A percentile compares a stretch with the other conserved stretches of the same genome.
Conservation (phyloP, 805 yeast species). For the Wickerhamiella vanderwaltii region DNA sequence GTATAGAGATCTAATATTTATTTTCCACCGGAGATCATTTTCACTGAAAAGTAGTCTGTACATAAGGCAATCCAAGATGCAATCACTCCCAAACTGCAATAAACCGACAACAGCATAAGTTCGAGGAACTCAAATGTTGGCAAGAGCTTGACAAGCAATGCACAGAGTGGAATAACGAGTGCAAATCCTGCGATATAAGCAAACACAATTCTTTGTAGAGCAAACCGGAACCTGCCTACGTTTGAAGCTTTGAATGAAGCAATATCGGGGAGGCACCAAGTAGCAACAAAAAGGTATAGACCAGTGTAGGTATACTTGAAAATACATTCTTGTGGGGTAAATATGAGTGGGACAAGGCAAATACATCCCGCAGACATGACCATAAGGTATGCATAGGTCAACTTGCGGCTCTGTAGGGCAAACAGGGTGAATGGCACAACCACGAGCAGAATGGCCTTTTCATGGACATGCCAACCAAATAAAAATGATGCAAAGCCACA, state of each 20-base stretch:
- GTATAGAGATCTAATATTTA: not conserved
- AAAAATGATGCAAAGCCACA: slow-evolving; percentile 86
- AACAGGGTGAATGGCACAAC: slow-evolving; percentile 79
- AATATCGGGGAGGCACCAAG: slow-evolving; percentile 51
- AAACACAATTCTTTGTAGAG: slow-evolving; percentile 57
- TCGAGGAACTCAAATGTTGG: slow-evolving; percentile 59
- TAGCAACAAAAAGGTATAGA: slow-evolving; percentile 74
- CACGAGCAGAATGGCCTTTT: slow-evolving; percentile 84
- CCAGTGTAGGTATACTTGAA: slow-evolving; percentile 66
- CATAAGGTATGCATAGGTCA: slow-evolving; percentile 58
- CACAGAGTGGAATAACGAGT: slow-evolving; percentile 46
- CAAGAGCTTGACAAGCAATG: slow-evolving; percentile 43
- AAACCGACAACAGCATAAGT: slow-evolving; percentile 71
- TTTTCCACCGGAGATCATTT: not conserved
- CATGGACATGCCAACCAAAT: slow-evolving; percentile 99
- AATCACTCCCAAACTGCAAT: slow-evolving; percentile 75
- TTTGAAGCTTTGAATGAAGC: not conserved
- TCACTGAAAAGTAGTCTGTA: slow-evolving; percentile 1
- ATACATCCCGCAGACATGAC: slow-evolving; percentile 72
- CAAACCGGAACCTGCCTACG: slow-evolving; percentile 36
- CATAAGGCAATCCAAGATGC: slow-evolving; percentile 59
- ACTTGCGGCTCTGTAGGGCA: slow-evolving; percentile 55
- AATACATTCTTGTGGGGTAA: slow-evolving; percentile 66
- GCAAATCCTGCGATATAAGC: slow-evolving; percentile 55
- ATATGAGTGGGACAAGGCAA: slow-evolving; percentile 77